Conservation (phyloP, 192 early-diverging fungal species). For the Entomortierella chlamydospora region DNA sequence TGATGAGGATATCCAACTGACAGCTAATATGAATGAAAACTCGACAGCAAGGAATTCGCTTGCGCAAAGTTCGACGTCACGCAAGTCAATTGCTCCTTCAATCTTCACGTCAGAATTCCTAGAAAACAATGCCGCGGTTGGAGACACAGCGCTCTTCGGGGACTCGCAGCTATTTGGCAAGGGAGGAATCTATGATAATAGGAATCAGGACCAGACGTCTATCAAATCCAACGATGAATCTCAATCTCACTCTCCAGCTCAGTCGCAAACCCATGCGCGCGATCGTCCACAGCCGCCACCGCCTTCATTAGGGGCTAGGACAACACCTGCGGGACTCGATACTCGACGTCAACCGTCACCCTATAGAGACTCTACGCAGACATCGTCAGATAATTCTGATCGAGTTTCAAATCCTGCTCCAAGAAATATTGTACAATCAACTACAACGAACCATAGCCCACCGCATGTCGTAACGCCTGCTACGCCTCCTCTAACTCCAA, state of each 20-base stretch:
- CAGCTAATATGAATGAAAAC: neutral
- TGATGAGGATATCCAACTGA: conserved; percentile 10
- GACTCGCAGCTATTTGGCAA: conserved; percentile 51
- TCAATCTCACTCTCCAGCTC: conserved; percentile 4
- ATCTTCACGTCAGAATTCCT: conserved; percentile 42
- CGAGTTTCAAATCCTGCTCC: neutral
- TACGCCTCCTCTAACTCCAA: conserved; percentile 46
- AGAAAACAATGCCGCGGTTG: conserved; percentile 30
- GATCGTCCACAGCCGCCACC: neutral
- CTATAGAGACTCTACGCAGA: neutral
- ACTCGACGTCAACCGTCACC: neutral
- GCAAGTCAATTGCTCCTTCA: conserved; percentile 26
- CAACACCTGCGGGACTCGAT: too few relatives aligned
- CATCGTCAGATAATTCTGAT: neutral
- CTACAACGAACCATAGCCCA: neutral
- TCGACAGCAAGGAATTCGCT: conserved; percentile 12
- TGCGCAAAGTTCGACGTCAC: conserved; percentile 24
- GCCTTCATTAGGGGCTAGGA: conserved; percentile 3
- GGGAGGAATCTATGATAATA: conserved; percentile 23
- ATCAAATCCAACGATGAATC: neutral
- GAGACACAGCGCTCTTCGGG: conserved; percentile 36
- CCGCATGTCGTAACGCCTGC: conserved; percentile 11
- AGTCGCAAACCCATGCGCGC: neutral
- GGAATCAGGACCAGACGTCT: neutral
- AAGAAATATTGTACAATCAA: neutral